A percentile compares a stretch with the other conserved stretches of the same genome.
phyloP scores from a whole-genome alignment of 306 rosid genomes.

The Canavalia ensiformis region DNA sequence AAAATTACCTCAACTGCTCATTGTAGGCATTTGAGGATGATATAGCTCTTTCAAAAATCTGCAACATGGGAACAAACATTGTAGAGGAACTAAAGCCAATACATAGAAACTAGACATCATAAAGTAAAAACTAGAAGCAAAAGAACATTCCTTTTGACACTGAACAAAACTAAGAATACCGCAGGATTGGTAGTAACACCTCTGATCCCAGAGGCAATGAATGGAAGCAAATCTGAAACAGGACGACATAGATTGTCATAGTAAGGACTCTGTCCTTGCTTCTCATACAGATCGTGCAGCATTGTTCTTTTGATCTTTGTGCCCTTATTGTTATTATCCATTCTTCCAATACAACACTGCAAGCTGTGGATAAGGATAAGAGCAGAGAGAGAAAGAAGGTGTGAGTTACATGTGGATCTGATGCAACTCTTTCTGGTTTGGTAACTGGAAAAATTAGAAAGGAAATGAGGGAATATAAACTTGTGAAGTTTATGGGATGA shows the following conservation, averaged over 20 bases:
- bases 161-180: constrained; percentile 51
- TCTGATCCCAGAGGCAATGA: constrained; percentile 75
- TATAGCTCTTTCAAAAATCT: constrained; percentile 92
- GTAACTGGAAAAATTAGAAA: too few relatives aligned
- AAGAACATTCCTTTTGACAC: background rate
- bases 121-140: background rate
- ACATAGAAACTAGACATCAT: background rate
- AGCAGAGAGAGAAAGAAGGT: background rate
- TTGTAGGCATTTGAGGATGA: constrained; percentile 83
- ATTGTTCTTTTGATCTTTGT: constrained; percentile 56
- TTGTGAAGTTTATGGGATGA: too few relatives aligned
- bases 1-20: constrained; percentile 74
- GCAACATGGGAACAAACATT: constrained; percentile 39
- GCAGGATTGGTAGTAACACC: constrained; percentile 95
- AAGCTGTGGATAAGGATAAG: constrained; percentile 3
- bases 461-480: too few relatives aligned
- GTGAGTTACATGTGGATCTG: background rate
- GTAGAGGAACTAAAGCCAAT: background rate
- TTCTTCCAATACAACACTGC: constrained; percentile 20
- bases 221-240: constrained; percentile 83
- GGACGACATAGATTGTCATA: constrained; percentile 94
- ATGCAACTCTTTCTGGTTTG: background rate
- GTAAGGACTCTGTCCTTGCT: constrained; percentile 88
- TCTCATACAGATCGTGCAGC: constrained; percentile 80
- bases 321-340: constrained; percentile 54